Evolutionary conservation across 2,329 filamentous ascomycete genomes (phyloP).

Genomic region (Alternaria incomplexa): DNA sequence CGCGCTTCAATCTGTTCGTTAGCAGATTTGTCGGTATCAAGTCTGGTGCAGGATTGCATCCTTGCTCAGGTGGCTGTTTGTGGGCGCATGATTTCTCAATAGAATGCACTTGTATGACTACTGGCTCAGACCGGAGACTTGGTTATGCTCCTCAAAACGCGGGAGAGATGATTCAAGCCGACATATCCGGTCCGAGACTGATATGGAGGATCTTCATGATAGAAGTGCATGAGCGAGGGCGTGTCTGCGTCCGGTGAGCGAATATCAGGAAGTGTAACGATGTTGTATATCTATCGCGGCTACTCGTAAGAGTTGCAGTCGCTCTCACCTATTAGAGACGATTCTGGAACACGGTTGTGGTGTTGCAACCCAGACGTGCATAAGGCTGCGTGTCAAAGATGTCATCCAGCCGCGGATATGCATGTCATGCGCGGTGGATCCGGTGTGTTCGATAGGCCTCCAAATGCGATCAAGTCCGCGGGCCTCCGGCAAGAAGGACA

Average conservation of each 20-base stretch:
- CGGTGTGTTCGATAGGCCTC: slow-evolving; percentile 19
- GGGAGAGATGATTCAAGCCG: neutral
- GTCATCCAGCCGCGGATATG: slow-evolving; percentile 12
- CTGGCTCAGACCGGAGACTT: neutral
- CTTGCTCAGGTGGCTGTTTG: neutral
- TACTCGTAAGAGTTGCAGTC: neutral
- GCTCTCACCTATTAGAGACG: neutral
- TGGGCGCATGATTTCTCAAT: neutral
- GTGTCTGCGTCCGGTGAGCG: slow-evolving; percentile 13
- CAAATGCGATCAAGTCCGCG: neutral
- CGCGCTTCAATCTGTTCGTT: neutral
- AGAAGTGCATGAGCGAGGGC: neutral
- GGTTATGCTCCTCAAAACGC: neutral
- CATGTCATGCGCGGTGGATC: slow-evolving; percentile 14
- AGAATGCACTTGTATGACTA: neutral
- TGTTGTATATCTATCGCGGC: neutral
- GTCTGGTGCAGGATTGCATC: neutral
- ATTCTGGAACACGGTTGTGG: neutral
- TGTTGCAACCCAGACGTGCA: slow-evolving; percentile 3
- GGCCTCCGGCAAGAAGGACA: slow-evolving; percentile 3
- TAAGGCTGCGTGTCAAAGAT: slow-evolving; percentile 16
- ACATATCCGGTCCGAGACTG: neutral
- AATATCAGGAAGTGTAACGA: neutral
- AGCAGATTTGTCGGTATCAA: neutral
- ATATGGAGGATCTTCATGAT: neutral